Evolutionary conservation across 1,284 basidiomycete genomes (phyloP).

Genomic region (Pisolithus thermaeus): DNA sequence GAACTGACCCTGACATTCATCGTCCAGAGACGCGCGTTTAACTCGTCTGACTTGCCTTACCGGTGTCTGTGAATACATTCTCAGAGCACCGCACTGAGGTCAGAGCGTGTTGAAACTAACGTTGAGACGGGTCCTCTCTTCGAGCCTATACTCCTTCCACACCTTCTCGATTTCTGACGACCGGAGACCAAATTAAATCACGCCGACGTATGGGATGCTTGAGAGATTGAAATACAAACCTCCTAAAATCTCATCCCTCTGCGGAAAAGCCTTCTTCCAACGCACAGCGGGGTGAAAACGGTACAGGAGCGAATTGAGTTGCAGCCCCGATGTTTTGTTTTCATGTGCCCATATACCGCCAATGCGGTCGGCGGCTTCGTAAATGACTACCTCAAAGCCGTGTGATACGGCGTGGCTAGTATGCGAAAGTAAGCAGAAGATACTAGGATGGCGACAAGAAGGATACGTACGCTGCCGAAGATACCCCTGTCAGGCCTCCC

Average conservation of each 20-base stretch:
- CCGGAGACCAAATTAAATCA: background rate
- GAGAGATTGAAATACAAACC: constrained; percentile 24
- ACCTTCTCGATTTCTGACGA: constrained; percentile 42
- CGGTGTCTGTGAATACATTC: constrained; percentile 21
- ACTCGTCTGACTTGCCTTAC: constrained; percentile 23
- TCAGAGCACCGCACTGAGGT: background rate
- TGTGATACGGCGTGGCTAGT: constrained; percentile 43
- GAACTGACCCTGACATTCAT: background rate
- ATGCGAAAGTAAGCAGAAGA: background rate
- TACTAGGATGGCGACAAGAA: too few species aligned
- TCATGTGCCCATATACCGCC: constrained; percentile 62
- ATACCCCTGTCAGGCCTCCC: constrained; percentile 46
- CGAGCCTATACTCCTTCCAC: constrained; percentile 52
- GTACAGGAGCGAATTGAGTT: constrained; percentile 56
- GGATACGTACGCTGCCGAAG: constrained; percentile 36
- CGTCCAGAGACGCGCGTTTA: constrained; percentile 5
- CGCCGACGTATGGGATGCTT: too few species aligned
- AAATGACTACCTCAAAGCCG: constrained; percentile 51
- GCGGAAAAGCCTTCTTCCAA: constrained; percentile 46
- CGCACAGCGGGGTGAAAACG: constrained; percentile 47
- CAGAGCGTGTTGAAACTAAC: constrained; percentile 16
- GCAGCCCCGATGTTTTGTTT: constrained; percentile 54
- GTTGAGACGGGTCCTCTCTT: constrained; percentile 45
- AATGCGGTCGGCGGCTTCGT: constrained; percentile 33
- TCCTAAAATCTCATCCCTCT: constrained; percentile 50